Evolutionary conservation across 148 eudicot species (phyloP).

Genomic region (Polygonum maritimum): DNA sequence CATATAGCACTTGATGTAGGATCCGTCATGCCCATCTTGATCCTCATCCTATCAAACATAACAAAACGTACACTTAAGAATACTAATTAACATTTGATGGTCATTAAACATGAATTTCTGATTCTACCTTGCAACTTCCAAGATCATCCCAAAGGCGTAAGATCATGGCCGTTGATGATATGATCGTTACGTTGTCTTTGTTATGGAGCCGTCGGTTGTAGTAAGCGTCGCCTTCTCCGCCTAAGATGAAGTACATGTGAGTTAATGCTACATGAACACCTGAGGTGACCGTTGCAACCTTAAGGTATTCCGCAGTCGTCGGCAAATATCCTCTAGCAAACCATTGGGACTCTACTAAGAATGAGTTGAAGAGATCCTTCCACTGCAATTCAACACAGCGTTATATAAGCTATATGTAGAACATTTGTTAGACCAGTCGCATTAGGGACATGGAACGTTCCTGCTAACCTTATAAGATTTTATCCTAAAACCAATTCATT

Average conservation of each 20-base stretch:
- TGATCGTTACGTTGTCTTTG: conserved; percentile 18
- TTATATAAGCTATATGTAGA: background rate
- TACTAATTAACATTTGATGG: too few species aligned
- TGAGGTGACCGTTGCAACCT: conserved; percentile 38
- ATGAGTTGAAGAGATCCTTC: conserved; percentile 48
- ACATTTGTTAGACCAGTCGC: too few species aligned
- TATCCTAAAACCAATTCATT: too few species aligned
- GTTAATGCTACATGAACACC: conserved; percentile 34
- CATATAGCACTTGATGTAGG: conserved; percentile 41
- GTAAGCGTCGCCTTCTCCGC: conserved; percentile 20
- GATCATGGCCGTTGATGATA: conserved; percentile 35
- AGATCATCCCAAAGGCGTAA: conserved; percentile 59
- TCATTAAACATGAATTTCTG: too few species aligned
- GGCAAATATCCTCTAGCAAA: conserved; percentile 37
- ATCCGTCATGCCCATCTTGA: conserved; percentile 51
- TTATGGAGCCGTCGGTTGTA: background rate
- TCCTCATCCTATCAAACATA: conserved; percentile 31
- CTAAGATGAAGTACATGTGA: conserved; percentile 42
- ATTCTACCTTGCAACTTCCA: background rate
- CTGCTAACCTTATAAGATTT: too few species aligned
- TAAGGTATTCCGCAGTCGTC: conserved; percentile 36
- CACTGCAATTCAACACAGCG: conserved; percentile 29
- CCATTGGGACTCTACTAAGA: conserved; percentile 64
- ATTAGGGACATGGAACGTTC: too few species aligned
- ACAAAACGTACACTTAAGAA: background rate